Conservation (phyloP, 768 basidiomycete species). For the Sarcomyxa edulis region DNA sequence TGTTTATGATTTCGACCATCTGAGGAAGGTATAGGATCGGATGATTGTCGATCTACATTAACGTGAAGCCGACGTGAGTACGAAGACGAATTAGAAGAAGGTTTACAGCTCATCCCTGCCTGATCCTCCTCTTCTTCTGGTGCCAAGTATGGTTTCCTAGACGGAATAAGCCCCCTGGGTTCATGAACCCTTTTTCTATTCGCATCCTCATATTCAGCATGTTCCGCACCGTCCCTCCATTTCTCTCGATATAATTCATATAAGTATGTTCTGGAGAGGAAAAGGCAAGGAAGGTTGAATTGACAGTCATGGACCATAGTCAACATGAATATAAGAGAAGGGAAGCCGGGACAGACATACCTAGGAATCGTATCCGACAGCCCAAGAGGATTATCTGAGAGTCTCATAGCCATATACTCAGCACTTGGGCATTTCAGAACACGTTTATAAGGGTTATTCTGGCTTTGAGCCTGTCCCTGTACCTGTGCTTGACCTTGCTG, state of each 20-base stretch:
- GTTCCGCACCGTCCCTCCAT: constrained; percentile 29
- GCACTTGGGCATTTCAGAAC: constrained; percentile 54
- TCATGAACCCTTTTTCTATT: constrained; percentile 13
- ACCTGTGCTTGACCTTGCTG: constrained; percentile 13
- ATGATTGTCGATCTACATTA: constrained; percentile 7
- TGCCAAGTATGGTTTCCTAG: too few relatives aligned
- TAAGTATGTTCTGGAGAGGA: too few relatives aligned
- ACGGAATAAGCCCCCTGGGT: constrained; percentile 8
- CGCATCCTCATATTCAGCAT: constrained; percentile 21
- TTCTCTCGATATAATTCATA: too few relatives aligned
- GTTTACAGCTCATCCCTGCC: too few relatives aligned
- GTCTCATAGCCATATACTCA: constrained; percentile 55
- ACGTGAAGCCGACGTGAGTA: too few relatives aligned
- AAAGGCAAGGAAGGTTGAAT: constrained; percentile 54
- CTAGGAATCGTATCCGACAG: constrained; percentile 60
- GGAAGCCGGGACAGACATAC: constrained; percentile 32
- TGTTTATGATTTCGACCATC: constrained; percentile 11
- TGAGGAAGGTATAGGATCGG: constrained; percentile 2
- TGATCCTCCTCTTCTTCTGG: too few relatives aligned
- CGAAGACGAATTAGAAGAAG: too few relatives aligned
- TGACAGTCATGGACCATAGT: constrained; percentile 10
- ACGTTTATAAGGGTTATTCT: constrained; percentile 62
- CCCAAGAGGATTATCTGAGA: constrained; percentile 61
- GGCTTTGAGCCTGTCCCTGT: constrained; percentile 18
- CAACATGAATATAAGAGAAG: constrained; percentile 4